A percentile compares a stretch with the other conserved stretches of the same genome.
Evolutionary conservation across 2,329 filamentous ascomycete species (phyloP).

Genomic region (Berkeleyomyces rouxiae): DNA sequence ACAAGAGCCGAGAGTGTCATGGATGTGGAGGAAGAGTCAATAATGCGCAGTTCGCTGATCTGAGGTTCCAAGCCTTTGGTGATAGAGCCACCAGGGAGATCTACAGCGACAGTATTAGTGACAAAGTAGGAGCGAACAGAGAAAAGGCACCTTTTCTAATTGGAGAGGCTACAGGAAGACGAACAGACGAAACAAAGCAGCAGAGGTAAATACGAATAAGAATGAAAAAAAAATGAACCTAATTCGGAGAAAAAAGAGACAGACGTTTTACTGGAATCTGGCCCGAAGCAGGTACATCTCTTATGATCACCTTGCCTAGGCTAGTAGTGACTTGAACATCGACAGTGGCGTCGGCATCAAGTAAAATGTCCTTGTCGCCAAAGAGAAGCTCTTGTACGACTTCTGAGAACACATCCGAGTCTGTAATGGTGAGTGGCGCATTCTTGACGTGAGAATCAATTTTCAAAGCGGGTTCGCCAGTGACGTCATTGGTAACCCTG

Average conservation of each 20-base stretch:
- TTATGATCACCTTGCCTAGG: constrained; percentile 64
- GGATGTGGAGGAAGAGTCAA: constrained; percentile 54
- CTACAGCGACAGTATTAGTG: constrained; percentile 9
- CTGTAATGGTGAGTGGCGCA: constrained; percentile 67
- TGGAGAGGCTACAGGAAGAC: neutral
- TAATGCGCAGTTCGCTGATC: constrained; percentile 53
- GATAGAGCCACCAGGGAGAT: constrained; percentile 25
- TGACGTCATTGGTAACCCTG: constrained; percentile 37
- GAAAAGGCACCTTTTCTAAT: neutral
- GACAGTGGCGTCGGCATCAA: constrained; percentile 64
- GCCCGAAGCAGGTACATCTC: constrained; percentile 71
- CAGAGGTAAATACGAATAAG: neutral
- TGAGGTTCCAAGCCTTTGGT: constrained; percentile 35
- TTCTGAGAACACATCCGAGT: constrained; percentile 61
- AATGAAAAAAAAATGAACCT: constrained; percentile 7
- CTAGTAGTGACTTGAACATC: constrained; percentile 70
- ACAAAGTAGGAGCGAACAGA: neutral
- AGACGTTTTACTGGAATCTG: constrained; percentile 85
- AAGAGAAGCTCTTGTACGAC: constrained; percentile 72
- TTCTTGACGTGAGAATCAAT: constrained; percentile 64
- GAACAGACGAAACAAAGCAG: neutral
- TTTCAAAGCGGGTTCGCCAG: constrained; percentile 44
- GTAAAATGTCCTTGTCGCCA: constrained; percentile 47
- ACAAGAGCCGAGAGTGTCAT: constrained; percentile 54
- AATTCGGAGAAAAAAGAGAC: constrained; percentile 36